Base-by-base conservation (phyloP, 768 basidiomycete genomes). In the Rhodosporidiobolus odoratus region DNA sequence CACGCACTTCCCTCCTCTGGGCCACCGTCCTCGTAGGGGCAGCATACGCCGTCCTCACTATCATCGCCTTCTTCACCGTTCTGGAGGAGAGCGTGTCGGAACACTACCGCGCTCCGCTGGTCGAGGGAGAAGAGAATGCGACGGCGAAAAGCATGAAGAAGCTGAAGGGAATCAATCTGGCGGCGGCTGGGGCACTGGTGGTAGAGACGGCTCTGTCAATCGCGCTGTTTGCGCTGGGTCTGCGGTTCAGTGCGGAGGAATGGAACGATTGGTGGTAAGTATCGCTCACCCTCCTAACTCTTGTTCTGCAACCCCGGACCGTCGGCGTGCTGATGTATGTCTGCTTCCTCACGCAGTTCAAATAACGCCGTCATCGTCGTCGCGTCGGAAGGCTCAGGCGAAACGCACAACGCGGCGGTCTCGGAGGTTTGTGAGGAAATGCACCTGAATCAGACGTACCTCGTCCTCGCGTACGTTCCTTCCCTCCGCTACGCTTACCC, bases 251-350 rank as follows among this genome's bases (percentile, higher is more conserved):
- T 3, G 40, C 34, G 2, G 45, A 68, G 21, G 66, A 68, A 12
- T 68, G 66, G 66, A 34, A 30, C 13, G 43, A 62, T 40, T 68
- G 61, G 43, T 64, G 61, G 62, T 69, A 19, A 58, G 56, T 53
- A 12, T 23, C 34, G 4, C 21, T 27, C 23, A 23, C 43, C 38
- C 6, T 23, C 32, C 10, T 17, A 12, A 19, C 34, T 34, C 23
- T 34, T 19, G 32, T 17, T 9, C 54, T 34, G 17, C 32, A 23
- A 30, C 32, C 32, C 5, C 54, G 15, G 16, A 34, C 15, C 54
- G 15, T 38, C 34, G n/a, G n/a, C n/a, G n/a, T n/a, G n/a, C n/a
- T n/a, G n/a, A n/a, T n/a, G n/a, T n/a, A n/a, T n/a, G n/a, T n/a
- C n/a, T n/a, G 35, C 21, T 23, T 45, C 43, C 48, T 12, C 48